phyloP scores from a whole-genome alignment of 768 basidiomycete genomes.

The Podaxis carcinomalis region DNA sequence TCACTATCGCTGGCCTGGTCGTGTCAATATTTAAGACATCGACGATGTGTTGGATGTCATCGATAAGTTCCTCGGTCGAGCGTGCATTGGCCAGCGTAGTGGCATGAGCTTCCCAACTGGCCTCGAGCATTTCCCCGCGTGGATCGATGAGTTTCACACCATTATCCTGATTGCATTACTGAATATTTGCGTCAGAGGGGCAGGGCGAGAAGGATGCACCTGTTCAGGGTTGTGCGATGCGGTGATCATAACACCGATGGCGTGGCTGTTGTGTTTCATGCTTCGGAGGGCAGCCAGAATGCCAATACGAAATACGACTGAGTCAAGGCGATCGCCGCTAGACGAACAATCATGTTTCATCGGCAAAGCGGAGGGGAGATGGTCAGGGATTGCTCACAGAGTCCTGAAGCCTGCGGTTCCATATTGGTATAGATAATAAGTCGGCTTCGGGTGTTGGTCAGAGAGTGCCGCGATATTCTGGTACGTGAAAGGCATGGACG shows the following conservation, averaged over 20 bases:
- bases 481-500: conserved; percentile 20
- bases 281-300: conserved; percentile 87
- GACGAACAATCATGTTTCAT: conserved; percentile 11
- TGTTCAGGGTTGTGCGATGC: conserved; percentile 99
- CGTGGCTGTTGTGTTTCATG: conserved; percentile 86
- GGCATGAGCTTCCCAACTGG: conserved; percentile 88
- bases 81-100: conserved; percentile 83
- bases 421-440: conserved; percentile 71
- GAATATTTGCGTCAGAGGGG: conserved; percentile 3
- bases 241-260: conserved; percentile 97
- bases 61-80: conserved; percentile 69
- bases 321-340: conserved; percentile 73
- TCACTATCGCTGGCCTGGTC: conserved; percentile 71
- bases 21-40: conserved; percentile 70
- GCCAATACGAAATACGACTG: conserved; percentile 92
- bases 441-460: conserved; percentile 69
- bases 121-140: conserved; percentile 94
- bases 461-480: conserved; percentile 45
- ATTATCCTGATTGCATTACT: conserved; percentile 69
- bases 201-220: conserved; percentile 38
- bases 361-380: neutral
- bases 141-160: conserved; percentile 99
- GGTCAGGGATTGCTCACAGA: conserved; percentile 46
- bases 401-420: conserved; percentile 96
- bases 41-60: conserved; percentile 59